Evolutionary conservation across 805 yeast species (phyloP).

Genomic region (Zygoascus flipseniorum): DNA sequence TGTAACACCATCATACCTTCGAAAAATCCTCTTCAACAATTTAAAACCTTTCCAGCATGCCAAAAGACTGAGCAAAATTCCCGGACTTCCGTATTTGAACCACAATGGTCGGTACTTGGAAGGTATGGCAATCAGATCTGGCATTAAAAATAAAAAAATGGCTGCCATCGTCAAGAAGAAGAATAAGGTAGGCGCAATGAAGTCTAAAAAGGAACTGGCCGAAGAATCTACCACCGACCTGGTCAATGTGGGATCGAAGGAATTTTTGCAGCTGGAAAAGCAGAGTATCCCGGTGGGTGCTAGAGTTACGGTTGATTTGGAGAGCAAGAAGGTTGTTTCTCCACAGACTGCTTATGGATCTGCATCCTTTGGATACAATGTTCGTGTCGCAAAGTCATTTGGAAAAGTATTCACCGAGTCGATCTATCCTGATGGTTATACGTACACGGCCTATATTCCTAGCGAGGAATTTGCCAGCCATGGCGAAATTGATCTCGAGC

Average conservation of each 20-base stretch:
- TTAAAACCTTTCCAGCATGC: slow-evolving; percentile 47
- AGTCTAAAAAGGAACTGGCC: slow-evolving; percentile 42
- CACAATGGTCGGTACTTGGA: slow-evolving; percentile 45
- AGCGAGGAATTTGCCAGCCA: slow-evolving; percentile 49
- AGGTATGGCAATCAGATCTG: slow-evolving; percentile 44
- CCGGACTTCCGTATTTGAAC: slow-evolving; percentile 67
- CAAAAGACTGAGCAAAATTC: slow-evolving; percentile 56
- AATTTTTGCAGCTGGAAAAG: slow-evolving; percentile 43
- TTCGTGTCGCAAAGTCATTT: slow-evolving; percentile 56
- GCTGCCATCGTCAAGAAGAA: slow-evolving; percentile 21
- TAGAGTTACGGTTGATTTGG: slow-evolving; percentile 70
- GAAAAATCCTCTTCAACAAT: slow-evolving; percentile 51
- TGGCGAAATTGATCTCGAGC: slow-evolving; percentile 13
- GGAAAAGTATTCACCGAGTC: slow-evolving; percentile 64
- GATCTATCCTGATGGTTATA: slow-evolving; percentile 57
- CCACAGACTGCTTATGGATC: slow-evolving; percentile 54
- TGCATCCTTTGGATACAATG: slow-evolving; percentile 48
- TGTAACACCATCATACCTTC: slow-evolving; percentile 76
- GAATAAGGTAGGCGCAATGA: slow-evolving; percentile 26
- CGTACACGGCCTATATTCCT: slow-evolving; percentile 54
- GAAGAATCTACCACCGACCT: slow-evolving; percentile 54
- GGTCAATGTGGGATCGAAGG: slow-evolving; percentile 64
- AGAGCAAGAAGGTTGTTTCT: slow-evolving; percentile 54
- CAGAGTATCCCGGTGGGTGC: slow-evolving; percentile 68
- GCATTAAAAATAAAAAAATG: slow-evolving; percentile 5